Evolutionary conservation across 164 flowering plant species (phyloP).

Genomic region (Brasenia schreberi): DNA sequence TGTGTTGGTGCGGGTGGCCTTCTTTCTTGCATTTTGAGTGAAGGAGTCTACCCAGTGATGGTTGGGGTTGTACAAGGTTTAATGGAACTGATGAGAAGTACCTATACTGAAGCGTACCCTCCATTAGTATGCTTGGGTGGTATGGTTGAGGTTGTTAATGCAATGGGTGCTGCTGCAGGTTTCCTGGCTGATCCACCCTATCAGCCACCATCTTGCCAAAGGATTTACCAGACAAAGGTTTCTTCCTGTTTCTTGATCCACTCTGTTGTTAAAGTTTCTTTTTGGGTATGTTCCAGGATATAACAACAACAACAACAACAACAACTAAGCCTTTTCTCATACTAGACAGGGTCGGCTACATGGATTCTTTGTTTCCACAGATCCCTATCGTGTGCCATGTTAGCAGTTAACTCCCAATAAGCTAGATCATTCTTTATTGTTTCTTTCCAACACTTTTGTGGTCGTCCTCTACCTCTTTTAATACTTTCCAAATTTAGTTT

Average conservation of each 20-base stretch:
- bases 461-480: no score
- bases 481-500: no score
- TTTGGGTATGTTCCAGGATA: neutral
- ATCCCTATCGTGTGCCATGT: no score
- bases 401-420: no score
- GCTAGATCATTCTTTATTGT: no score
- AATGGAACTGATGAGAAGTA: constrained; percentile 44
- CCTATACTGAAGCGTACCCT: constrained; percentile 48
- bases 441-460: no score
- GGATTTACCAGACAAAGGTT: constrained; percentile 36
- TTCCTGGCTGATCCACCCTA: constrained; percentile 15
- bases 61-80: constrained; percentile 33
- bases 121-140: constrained; percentile 66
- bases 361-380: no score
- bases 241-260: neutral
- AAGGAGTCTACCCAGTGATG: constrained; percentile 48
- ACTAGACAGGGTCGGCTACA: no score
- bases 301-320: neutral
- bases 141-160: constrained; percentile 92
- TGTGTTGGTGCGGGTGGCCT: constrained; percentile 81
- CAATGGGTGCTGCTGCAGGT: constrained; percentile 79
- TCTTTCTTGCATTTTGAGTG: constrained; percentile 61
- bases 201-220: constrained; percentile 5
- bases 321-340: no score
- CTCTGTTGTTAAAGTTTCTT: neutral